Conservation (phyloP, 805 yeast species). For the Candida odintsovae region DNA sequence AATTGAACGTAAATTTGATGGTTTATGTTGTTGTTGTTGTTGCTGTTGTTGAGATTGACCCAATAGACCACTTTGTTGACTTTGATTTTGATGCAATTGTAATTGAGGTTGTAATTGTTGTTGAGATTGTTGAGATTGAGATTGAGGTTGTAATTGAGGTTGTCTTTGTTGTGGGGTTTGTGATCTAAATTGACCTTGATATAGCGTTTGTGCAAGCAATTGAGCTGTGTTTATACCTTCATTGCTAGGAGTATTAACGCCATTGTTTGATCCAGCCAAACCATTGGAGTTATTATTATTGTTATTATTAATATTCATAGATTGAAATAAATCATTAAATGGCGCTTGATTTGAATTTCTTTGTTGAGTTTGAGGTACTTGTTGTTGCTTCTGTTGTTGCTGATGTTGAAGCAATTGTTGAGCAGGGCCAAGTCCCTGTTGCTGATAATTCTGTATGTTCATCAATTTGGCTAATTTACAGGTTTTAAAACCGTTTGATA, state of each 20-base stretch:
- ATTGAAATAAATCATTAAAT: conserved; percentile 20
- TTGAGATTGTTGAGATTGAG: conserved; percentile 16
- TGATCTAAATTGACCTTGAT: conserved; percentile 34
- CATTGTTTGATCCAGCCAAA: background rate
- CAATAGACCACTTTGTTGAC: background rate
- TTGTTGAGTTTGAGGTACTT: conserved; percentile 13
- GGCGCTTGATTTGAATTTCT: conserved; percentile 14
- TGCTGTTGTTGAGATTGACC: background rate
- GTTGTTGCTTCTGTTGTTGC: conserved; percentile 16
- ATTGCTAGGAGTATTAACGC: background rate
- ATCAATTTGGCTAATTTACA: conserved; percentile 2
- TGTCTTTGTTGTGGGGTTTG: conserved; percentile 27
- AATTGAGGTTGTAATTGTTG: conserved; percentile 12
- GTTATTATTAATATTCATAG: conserved; percentile 13
- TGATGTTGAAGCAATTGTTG: conserved; percentile 23
- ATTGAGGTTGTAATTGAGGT: conserved; percentile 26
- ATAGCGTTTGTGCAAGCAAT: conserved; percentile 33
- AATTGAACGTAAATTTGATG: conserved; percentile 14
- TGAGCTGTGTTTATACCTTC: conserved; percentile 29
- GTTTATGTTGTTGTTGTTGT: conserved; percentile 23
- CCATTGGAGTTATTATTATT: conserved; percentile 15
- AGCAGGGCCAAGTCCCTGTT: conserved; percentile 20
- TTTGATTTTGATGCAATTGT: conserved; percentile 7
- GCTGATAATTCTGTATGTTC: conserved; percentile 23
- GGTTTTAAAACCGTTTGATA: background rate